Conservation (phyloP, 768 basidiomycete species). For the Flagelloscypha sp. region DNA sequence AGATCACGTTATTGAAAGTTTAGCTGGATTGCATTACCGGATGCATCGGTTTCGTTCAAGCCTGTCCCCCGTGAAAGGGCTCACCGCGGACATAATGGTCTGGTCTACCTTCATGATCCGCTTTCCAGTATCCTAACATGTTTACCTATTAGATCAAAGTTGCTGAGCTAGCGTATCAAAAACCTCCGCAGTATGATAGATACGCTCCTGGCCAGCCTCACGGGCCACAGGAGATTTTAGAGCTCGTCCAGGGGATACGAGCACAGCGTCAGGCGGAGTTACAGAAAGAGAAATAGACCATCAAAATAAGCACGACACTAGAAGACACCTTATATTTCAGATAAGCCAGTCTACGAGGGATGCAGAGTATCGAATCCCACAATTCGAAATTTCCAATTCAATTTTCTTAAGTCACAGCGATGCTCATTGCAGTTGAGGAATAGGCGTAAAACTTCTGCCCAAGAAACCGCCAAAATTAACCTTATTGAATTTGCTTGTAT, state of each 20-base stretch:
- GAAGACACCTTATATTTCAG: too few relatives aligned
- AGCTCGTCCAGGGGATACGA: not conserved
- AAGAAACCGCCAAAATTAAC: too few relatives aligned
- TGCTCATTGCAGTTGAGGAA: too few relatives aligned
- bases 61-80: conserved; percentile 75
- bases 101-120: conserved; percentile 15
- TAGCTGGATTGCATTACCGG: conserved; percentile 52
- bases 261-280: too few relatives aligned
- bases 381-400: too few relatives aligned
- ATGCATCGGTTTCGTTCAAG: conserved; percentile 78
- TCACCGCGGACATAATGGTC: conserved; percentile 79
- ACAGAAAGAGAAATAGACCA: too few relatives aligned
- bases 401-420: too few relatives aligned
- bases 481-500: too few relatives aligned
- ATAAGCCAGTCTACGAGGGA: too few relatives aligned
- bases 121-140: not conserved
- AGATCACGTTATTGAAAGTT: conserved; percentile 40
- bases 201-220: conserved; percentile 47
- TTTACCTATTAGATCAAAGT: conserved; percentile 43
- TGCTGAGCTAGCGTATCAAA: conserved; percentile 58
- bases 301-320: too few relatives aligned
- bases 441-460: too few relatives aligned
- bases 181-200: conserved; percentile 41
- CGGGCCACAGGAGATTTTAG: conserved; percentile 3
- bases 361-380: too few relatives aligned